Evolutionary conservation across 1,139 yeast species (phyloP).

Genomic region (Lodderomyces parapsilosis): DNA sequence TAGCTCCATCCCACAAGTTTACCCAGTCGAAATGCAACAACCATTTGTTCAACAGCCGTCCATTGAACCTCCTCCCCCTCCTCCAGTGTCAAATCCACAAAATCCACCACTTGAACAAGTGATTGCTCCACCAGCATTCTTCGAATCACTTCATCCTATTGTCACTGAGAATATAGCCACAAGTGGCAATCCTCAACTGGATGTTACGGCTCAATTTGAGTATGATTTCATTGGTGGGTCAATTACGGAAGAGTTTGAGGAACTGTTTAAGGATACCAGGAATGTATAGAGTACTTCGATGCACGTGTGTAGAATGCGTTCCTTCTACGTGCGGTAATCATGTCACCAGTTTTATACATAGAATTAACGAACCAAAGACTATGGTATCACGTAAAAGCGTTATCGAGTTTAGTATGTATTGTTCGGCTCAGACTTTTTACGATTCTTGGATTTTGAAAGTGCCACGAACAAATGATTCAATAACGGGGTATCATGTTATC

Average conservation of each 20-base stretch:
- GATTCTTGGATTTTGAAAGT: no score
- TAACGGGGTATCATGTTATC: no score
- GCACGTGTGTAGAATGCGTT: no score
- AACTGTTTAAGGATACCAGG: neutral
- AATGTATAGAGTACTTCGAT: no score
- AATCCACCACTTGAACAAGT: neutral
- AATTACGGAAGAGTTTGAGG: neutral
- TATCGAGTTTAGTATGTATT: no score
- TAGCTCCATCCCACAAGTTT: neutral
- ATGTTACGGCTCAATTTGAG: neutral
- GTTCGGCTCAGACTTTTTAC: no score
- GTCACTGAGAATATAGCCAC: neutral
- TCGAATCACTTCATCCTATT: neutral
- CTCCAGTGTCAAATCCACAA: neutral
- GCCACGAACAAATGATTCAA: no score
- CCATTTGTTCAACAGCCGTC: slow-evolving; percentile 3
- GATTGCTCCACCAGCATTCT: neutral
- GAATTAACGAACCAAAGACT: no score
- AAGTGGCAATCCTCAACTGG: neutral
- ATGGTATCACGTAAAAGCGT: no score
- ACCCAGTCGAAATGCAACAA: neutral
- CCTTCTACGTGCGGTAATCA: no score
- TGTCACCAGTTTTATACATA: no score
- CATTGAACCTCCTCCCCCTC: neutral
- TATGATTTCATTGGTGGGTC: neutral